Evolutionary conservation across 129 eudicot species (phyloP), one percentile per base, ranked within the genome.

Genomic region (Saussurea involucrata): DNA sequence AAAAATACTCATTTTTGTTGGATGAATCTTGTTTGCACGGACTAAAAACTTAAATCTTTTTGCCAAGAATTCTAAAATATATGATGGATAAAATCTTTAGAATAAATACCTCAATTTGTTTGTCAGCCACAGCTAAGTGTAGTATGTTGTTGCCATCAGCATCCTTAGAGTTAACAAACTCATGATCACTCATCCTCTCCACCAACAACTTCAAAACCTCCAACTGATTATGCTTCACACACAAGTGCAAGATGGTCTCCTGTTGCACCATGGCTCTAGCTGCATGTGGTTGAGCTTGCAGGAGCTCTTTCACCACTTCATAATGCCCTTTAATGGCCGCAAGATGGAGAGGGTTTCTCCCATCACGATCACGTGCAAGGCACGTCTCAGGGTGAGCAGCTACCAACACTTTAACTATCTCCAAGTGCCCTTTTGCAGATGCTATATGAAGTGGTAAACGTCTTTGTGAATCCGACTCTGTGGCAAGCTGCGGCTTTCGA

Each of bases 361-460:
- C 88, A 32, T 89, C 86, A 31, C 68, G 27, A 69, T 88, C 90
- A 22, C 85, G 34, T 2, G 75, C 87, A 11, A 42, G 64, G 72
- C 91, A 89, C 70, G 79, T 24, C 11, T 82, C 84, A 0, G 60
- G 65, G 20, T 73, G 68, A 9, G 75, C 69, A 12, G 12, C 12
- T 24, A 81, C 4, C 57, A 86, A 24, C 5, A 21, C 71, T 27
- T 33, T 74, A 4, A 84, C 93, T 3, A 86, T 65, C 4, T 73
- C 85, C 11, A 60, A 24, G 22, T 83, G 63, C 15, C 95, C 91
- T 46, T 89, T 85, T 0, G 84, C 79, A 0, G 91, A 82, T 24
- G 95, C 89, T 78, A 85, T 4, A 74, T 89, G 91, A 72, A 89
- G 89, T 2, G 95, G 76, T 68, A 84, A 63, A 0, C 70, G 77